Evolutionary conservation across 1,284 basidiomycete genomes (phyloP).

Genomic region (Sanguinoderma infundibulare): DNA sequence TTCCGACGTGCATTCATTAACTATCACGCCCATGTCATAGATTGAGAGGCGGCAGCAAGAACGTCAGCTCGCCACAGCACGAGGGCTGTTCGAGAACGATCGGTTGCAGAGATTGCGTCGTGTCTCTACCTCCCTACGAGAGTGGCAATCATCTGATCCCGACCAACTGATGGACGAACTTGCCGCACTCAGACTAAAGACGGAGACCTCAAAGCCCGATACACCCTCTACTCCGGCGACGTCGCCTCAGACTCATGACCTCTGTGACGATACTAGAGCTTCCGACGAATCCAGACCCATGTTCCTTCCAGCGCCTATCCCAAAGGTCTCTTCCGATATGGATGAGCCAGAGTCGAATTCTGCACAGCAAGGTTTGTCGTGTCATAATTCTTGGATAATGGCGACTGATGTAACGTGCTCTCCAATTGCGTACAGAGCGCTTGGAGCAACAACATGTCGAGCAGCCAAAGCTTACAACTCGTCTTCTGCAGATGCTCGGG

Average conservation of each 20-base stretch:
- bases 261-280: background rate
- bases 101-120: constrained; percentile 51
- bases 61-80: constrained; percentile 47
- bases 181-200: background rate
- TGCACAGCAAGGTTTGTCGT: background rate
- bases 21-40: constrained; percentile 34
- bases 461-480: constrained; percentile 41
- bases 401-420: background rate
- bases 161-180: background rate
- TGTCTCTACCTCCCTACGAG: constrained; percentile 42
- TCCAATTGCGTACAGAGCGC: background rate
- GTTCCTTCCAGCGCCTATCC: background rate
- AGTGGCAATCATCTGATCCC: constrained; percentile 35
- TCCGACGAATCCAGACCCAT: background rate
- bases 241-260: background rate
- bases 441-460: constrained; percentile 27
- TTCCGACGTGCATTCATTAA: background rate
- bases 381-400: background rate
- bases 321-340: background rate
- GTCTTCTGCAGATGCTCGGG: constrained; percentile 41
- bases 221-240: background rate
- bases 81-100: constrained; percentile 58
- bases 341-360: background rate
- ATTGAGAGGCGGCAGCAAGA: constrained; percentile 53
- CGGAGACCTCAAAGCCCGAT: background rate